Evolutionary conservation across 2,329 filamentous ascomycete genomes (phyloP).

Genomic region (Ophiosphaerella narmari): DNA sequence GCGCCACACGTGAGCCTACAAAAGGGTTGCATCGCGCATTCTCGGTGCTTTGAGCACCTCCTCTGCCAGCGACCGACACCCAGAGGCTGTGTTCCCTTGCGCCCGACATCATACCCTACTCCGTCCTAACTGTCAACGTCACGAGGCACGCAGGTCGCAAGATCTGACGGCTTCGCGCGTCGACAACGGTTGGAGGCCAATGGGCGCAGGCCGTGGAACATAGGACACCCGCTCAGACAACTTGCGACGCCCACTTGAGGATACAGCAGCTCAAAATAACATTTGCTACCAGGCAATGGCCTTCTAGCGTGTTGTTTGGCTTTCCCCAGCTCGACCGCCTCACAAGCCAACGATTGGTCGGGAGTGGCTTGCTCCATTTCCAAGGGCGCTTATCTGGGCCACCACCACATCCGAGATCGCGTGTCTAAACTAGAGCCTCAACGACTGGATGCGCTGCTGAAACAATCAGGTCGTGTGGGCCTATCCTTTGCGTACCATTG

Average conservation of each 20-base stretch:
- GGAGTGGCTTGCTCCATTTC: constrained; percentile 36
- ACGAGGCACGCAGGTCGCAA: constrained; percentile 27
- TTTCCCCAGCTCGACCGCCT: constrained; percentile 41
- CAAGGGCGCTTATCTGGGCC: constrained; percentile 46
- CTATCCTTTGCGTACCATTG: constrained; percentile 45
- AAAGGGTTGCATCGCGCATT: constrained; percentile 35
- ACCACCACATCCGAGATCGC: constrained; percentile 39
- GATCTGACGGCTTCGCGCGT: constrained; percentile 26
- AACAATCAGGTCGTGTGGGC: constrained; percentile 47
- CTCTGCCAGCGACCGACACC: constrained; percentile 39
- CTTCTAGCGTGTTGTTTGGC: constrained; percentile 42
- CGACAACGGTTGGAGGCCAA: constrained; percentile 31
- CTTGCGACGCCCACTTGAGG: constrained; percentile 37
- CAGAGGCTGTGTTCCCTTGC: constrained; percentile 48
- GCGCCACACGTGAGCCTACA: constrained; percentile 38
- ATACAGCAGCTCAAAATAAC: constrained; percentile 36
- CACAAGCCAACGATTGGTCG: constrained; percentile 47
- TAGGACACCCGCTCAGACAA: constrained; percentile 38
- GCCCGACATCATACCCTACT: constrained; percentile 29
- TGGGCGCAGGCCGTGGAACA: constrained; percentile 45
- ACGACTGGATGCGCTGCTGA: constrained; percentile 47
- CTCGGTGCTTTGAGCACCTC: constrained; percentile 36
- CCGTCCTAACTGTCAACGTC: constrained; percentile 32
- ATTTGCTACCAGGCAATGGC: constrained; percentile 19
- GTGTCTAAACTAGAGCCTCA: constrained; percentile 50